Evolutionary conservation across 2,329 filamentous ascomycete genomes (phyloP).

Genomic region (Pestalotiopsis fici): DNA sequence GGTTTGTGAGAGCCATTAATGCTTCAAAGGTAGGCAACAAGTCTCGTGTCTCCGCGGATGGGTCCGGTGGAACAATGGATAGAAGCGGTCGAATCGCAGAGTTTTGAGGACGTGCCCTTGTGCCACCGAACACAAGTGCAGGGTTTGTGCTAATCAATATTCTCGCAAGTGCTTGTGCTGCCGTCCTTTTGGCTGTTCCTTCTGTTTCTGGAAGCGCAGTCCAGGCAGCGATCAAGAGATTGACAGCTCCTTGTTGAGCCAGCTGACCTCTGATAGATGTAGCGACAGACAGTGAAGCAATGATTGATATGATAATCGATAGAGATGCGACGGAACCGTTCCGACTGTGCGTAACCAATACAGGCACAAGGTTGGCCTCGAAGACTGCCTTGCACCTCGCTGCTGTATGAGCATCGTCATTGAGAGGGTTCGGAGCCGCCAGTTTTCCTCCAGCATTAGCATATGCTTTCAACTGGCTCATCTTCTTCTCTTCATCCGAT

Average conservation of each 20-base stretch:
- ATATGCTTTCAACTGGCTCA: slow-evolving; percentile 90
- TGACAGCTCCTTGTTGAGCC: slow-evolving; percentile 92
- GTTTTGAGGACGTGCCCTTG: slow-evolving; percentile 70
- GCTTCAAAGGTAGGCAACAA: slow-evolving; percentile 88
- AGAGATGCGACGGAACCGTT: slow-evolving; percentile 71
- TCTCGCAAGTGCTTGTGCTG: slow-evolving; percentile 80
- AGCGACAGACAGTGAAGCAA: slow-evolving; percentile 77
- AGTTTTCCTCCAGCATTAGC: slow-evolving; percentile 78
- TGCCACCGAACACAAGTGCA: slow-evolving; percentile 77
- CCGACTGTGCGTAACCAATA: slow-evolving; percentile 76
- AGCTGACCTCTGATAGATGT: slow-evolving; percentile 74
- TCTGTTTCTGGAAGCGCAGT: slow-evolving; percentile 59
- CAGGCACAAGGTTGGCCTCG: slow-evolving; percentile 73
- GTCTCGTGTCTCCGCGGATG: slow-evolving; percentile 66
- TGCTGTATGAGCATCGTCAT: slow-evolving; percentile 75
- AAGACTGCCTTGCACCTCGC: slow-evolving; percentile 78
- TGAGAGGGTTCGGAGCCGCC: slow-evolving; percentile 64
- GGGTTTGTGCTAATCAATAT: slow-evolving; percentile 88
- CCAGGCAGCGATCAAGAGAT: slow-evolving; percentile 75
- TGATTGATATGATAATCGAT: slow-evolving; percentile 72
- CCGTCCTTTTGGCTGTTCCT: slow-evolving; percentile 50
- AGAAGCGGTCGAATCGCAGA: slow-evolving; percentile 83
- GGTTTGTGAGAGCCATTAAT: slow-evolving; percentile 89
- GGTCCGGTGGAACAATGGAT: slow-evolving; percentile 69
- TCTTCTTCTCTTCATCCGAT: slow-evolving; percentile 89